Conservation (phyloP, 768 basidiomycete species). For the Leccinum arenicola region DNA sequence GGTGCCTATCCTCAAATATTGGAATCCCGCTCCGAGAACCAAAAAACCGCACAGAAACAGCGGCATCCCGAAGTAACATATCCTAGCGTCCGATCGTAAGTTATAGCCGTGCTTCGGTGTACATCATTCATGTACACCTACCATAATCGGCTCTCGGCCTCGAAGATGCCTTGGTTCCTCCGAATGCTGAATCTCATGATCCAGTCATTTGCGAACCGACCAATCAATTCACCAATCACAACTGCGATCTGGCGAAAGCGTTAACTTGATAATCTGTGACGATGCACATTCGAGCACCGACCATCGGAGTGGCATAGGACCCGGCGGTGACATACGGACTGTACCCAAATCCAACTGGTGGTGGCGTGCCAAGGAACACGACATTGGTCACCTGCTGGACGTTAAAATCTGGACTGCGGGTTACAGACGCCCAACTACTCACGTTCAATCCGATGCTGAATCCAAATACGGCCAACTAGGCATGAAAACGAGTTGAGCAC, state of each 20-base stretch:
- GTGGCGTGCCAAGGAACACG: slow-evolving; percentile 48
- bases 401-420: background rate
- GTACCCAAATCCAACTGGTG: slow-evolving; percentile 48
- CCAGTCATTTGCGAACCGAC: slow-evolving; percentile 50
- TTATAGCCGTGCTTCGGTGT: background rate
- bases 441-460: slow-evolving; percentile 48
- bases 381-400: slow-evolving; percentile 49
- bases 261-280: background rate
- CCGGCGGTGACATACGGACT: slow-evolving; percentile 39
- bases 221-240: slow-evolving; percentile 49
- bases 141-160: slow-evolving; percentile 48
- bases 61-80: slow-evolving; percentile 39
- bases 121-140: slow-evolving; percentile 11
- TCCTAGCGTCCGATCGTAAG: slow-evolving; percentile 17
- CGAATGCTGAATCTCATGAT: slow-evolving; percentile 43
- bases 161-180: slow-evolving; percentile 49
- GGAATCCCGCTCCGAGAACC: slow-evolving; percentile 38
- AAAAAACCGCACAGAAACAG: slow-evolving; percentile 42
- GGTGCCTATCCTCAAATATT: slow-evolving; percentile 29
- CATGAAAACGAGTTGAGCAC: background rate
- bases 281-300: slow-evolving; percentile 14
- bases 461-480: slow-evolving; percentile 43
- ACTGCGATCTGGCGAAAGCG: slow-evolving; percentile 38
- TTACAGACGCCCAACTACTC: slow-evolving; percentile 2
- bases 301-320: slow-evolving; percentile 44